phyloP scores from a whole-genome alignment of 129 eudicot genomes.

The Pulicaria dysenterica region DNA sequence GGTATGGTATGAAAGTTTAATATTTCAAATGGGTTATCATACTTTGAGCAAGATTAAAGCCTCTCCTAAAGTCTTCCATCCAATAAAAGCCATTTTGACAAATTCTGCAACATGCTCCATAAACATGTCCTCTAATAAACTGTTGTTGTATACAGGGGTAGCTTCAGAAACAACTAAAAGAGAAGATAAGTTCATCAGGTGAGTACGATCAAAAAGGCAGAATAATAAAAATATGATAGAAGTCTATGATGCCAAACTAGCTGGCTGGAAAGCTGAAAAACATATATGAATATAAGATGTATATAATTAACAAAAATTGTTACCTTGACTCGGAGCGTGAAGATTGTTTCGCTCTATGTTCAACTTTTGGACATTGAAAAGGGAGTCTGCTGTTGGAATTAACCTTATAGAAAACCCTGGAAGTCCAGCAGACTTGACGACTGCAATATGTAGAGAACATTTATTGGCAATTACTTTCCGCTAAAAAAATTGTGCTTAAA shows the following conservation, averaged over 20 bases:
- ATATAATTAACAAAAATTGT: neutral
- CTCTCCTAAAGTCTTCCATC: slow-evolving; percentile 72
- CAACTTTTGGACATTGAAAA: slow-evolving; percentile 62
- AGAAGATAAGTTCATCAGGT: slow-evolving; percentile 25
- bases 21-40: neutral
- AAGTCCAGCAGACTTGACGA: slow-evolving; percentile 42
- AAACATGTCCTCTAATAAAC: slow-evolving; percentile 87
- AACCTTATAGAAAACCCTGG: slow-evolving; percentile 56
- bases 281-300: neutral
- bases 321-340: slow-evolving; percentile 65
- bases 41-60: slow-evolving; percentile 86
- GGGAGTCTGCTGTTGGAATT: slow-evolving; percentile 76
- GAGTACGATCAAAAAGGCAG: slow-evolving; percentile 14
- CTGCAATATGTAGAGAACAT: slow-evolving; percentile 41
- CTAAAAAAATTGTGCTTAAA: slow-evolving; percentile 3
- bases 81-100: slow-evolving; percentile 53
- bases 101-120: slow-evolving; percentile 75
- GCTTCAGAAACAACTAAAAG: slow-evolving; percentile 49
- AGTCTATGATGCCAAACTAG: neutral
- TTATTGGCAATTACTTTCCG: neutral
- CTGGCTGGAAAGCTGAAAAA: no score
- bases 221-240: neutral
- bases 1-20: neutral
- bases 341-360: slow-evolving; percentile 66
- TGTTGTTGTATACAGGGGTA: slow-evolving; percentile 79